Conservation (phyloP, 1,284 basidiomycete species). For the Phylloboletellus chloephorus region DNA sequence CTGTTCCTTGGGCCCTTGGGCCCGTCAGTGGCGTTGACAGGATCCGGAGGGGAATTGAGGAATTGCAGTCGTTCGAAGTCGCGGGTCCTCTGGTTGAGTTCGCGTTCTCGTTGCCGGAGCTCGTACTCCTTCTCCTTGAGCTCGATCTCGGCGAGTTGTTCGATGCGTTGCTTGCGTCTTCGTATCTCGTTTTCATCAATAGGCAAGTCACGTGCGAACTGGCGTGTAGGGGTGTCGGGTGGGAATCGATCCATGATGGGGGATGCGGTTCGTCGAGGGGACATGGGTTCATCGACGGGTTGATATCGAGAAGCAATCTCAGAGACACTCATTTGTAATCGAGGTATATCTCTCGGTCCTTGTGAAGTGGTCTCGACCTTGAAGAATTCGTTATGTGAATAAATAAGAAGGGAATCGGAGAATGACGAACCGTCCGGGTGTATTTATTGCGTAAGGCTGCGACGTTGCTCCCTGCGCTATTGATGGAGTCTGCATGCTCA, state of each 20-base stretch:
- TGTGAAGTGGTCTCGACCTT: constrained; percentile 51
- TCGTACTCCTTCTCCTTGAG: constrained; percentile 50
- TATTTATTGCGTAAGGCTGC: constrained; percentile 65
- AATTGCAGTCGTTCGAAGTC: constrained; percentile 49
- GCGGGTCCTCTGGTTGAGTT: constrained; percentile 47
- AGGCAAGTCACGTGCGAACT: constrained; percentile 12
- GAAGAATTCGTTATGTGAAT: constrained; percentile 8
- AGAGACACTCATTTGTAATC: constrained; percentile 57
- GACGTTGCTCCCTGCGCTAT: constrained; percentile 55
- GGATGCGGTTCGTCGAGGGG: constrained; percentile 31
- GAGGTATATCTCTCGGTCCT: constrained; percentile 55
- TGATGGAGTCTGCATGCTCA: constrained; percentile 46
- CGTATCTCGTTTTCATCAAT: constrained; percentile 33
- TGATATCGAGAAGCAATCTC: constrained; percentile 63
- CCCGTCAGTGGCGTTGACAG: constrained; percentile 15
- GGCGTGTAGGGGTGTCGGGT: constrained; percentile 15
- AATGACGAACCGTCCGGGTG: constrained; percentile 45
- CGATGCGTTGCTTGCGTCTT: constrained; percentile 41
- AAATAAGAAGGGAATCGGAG: constrained; percentile 3
- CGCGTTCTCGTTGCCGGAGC: constrained; percentile 53
- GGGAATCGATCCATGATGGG: constrained; percentile 28
- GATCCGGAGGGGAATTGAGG: constrained; percentile 29
- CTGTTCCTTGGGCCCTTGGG: constrained; percentile 26
- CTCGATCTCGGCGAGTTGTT: constrained; percentile 48
- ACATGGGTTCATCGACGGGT: constrained; percentile 36